Evolutionary conservation across 768 basidiomycete species (phyloP).

Genomic region (Auriscalpium vulgare): DNA sequence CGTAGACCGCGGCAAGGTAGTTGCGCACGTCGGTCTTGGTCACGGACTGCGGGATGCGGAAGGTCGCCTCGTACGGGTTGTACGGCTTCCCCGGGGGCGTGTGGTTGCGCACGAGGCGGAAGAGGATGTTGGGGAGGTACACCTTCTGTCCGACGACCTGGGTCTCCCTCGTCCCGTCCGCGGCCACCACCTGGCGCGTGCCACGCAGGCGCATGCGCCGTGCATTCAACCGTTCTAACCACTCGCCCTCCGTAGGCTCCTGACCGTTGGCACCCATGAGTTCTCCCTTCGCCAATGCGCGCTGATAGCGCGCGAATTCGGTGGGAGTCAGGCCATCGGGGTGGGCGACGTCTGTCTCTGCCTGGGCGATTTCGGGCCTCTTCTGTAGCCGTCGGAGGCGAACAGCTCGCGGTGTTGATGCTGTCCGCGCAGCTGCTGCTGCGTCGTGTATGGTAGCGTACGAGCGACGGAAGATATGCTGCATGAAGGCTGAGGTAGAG

Average conservation of each 20-base stretch:
- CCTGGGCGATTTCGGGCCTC: constrained; percentile 26
- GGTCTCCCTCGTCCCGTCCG: constrained; percentile 34
- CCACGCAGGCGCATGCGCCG: constrained; percentile 65
- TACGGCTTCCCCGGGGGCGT: constrained; percentile 72
- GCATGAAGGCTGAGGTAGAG: neutral
- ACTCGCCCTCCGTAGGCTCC: constrained; percentile 43
- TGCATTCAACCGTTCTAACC: constrained; percentile 48
- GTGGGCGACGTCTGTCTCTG: constrained; percentile 38
- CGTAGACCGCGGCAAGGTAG: constrained; percentile 79
- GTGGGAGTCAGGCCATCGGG: constrained; percentile 55
- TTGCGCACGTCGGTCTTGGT: constrained; percentile 91
- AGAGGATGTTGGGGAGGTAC: constrained; percentile 84
- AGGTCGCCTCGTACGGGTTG: constrained; percentile 93
- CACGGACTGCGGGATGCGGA: constrained; percentile 81
- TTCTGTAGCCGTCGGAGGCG: constrained; percentile 55
- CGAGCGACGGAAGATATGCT: constrained; percentile 29
- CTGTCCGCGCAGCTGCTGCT: constrained; percentile 46
- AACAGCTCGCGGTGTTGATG: constrained; percentile 68
- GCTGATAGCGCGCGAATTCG: constrained; percentile 54
- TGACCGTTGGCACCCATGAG: constrained; percentile 27
- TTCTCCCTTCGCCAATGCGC: constrained; percentile 45
- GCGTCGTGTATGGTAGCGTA: constrained; percentile 33
- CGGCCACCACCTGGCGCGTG: constrained; percentile 29
- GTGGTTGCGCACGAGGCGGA: constrained; percentile 77
- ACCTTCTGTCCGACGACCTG: constrained; percentile 72